Conservation (phyloP, 768 basidiomycete genomes). For the Amanita exitialis region DNA sequence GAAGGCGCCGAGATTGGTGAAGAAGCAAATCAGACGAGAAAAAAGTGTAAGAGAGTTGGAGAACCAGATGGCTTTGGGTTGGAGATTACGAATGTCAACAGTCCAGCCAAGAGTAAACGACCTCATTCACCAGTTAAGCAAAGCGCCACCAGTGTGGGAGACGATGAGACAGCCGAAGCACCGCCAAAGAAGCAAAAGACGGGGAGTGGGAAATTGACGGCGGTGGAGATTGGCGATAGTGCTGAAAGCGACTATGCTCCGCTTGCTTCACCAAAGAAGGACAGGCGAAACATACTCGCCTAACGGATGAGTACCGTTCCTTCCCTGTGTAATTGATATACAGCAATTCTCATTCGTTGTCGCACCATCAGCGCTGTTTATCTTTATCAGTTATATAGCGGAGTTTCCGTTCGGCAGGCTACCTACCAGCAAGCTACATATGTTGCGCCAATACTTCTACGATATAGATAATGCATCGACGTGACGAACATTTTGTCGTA, state of each 20-base stretch:
- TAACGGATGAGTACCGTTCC: background rate
- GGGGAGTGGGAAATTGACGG: constrained; percentile 12
- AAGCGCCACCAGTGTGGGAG: background rate
- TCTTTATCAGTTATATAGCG: background rate
- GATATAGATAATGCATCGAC: too few species aligned
- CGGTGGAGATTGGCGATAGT: constrained; percentile 18
- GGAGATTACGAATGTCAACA: constrained; percentile 35
- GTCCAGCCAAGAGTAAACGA: constrained; percentile 29
- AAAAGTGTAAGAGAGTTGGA: constrained; percentile 6
- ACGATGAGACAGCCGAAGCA: constrained; percentile 14
- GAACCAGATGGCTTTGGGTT: constrained; percentile 25
- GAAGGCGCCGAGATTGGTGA: constrained; percentile 16
- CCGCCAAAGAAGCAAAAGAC: constrained; percentile 25
- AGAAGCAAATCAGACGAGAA: constrained; percentile 12
- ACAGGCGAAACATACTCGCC: constrained; percentile 1
- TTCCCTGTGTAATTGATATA: background rate
- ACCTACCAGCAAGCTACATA: too few species aligned
- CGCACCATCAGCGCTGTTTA: background rate
- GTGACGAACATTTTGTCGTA: too few species aligned
- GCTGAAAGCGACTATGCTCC: constrained; percentile 4
- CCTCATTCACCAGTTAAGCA: constrained; percentile 3
- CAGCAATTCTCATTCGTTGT: background rate
- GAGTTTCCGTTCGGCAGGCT: too few species aligned
- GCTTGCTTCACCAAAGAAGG: constrained; percentile 15
- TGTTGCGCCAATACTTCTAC: too few species aligned